Evolutionary conservation across 1,139 yeast species (phyloP).

Genomic region (Candida sp.): DNA sequence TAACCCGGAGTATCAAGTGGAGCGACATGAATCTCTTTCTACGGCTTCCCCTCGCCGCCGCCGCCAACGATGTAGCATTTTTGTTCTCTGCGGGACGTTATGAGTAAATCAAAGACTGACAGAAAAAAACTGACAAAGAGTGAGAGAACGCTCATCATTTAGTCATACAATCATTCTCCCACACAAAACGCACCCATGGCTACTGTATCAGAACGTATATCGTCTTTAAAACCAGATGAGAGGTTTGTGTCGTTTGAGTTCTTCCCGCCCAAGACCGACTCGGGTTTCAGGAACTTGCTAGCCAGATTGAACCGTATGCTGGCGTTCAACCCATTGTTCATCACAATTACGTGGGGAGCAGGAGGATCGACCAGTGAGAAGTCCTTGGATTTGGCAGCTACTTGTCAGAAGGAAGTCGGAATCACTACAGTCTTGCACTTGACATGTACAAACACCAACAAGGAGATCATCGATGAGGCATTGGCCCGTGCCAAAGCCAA

Average conservation of each 20-base stretch:
- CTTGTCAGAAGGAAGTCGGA: constrained; percentile 77
- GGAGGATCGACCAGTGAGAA: constrained; percentile 94
- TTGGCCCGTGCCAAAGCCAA: constrained; percentile 68
- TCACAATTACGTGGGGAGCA: constrained; percentile 99
- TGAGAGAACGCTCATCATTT: neutral
- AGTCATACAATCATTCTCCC: neutral
- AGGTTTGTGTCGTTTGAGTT: constrained; percentile 89
- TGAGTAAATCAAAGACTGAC: neutral
- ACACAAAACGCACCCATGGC: constrained; percentile 11
- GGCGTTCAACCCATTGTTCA: constrained; percentile 84
- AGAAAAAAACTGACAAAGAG: neutral
- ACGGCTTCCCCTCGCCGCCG: too few relatives aligned
- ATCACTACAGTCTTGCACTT: constrained; percentile 91
- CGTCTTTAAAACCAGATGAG: constrained; percentile 51
- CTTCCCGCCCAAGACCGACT: constrained; percentile 95
- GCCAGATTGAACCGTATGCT: constrained; percentile 92
- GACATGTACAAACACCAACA: constrained; percentile 95
- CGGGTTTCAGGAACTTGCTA: constrained; percentile 81
- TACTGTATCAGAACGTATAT: constrained; percentile 50
- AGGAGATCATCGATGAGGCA: constrained; percentile 77
- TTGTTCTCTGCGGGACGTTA: neutral
- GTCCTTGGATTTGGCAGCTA: constrained; percentile 80
- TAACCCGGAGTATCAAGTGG: neutral
- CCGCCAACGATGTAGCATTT: too few relatives aligned
- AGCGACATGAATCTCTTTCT: too few relatives aligned